Evolutionary conservation across 2,329 filamentous ascomycete genomes (phyloP).

Genomic region (Ceratocystis harringtonii): DNA sequence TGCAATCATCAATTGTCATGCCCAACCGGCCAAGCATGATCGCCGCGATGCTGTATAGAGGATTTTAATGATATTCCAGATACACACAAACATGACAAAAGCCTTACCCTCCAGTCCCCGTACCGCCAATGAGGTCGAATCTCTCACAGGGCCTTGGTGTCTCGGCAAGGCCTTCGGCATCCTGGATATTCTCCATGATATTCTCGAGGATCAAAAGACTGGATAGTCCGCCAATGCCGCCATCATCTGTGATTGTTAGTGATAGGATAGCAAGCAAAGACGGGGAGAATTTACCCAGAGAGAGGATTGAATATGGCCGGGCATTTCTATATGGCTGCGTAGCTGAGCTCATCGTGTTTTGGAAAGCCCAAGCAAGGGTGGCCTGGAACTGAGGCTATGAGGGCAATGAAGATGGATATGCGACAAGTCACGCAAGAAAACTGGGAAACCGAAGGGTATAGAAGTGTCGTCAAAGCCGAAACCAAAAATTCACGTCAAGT

Average conservation of each 20-base stretch:
- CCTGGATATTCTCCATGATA: conserved; percentile 20
- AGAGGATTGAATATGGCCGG: too few relatives aligned
- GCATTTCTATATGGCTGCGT: too few relatives aligned
- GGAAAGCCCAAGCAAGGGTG: too few relatives aligned
- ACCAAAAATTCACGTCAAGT: too few relatives aligned
- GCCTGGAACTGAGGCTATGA: too few relatives aligned
- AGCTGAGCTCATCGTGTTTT: too few relatives aligned
- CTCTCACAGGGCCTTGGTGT: conserved; percentile 21
- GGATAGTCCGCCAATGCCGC: conserved; percentile 22
- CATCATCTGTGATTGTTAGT: conserved; percentile 18
- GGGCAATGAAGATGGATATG: too few relatives aligned
- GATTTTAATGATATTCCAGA: background rate
- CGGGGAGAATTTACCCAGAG: too few relatives aligned
- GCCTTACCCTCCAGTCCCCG: too few relatives aligned
- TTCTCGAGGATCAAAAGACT: conserved; percentile 21
- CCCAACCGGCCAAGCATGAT: background rate
- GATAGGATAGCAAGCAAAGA: background rate
- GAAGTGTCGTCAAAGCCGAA: background rate
- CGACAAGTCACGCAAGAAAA: too few relatives aligned
- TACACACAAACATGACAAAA: background rate
- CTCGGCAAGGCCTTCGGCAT: conserved; percentile 16
- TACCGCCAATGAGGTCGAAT: conserved; percentile 23
- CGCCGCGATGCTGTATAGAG: background rate
- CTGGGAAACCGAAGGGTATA: too few relatives aligned
- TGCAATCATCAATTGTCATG: background rate